Percentiles rank a stretch among this genome's conserved stretches.
Conservation (phyloP, 225 moss, liverwort and hornwort species). For the Polytrichum formosum region DNA sequence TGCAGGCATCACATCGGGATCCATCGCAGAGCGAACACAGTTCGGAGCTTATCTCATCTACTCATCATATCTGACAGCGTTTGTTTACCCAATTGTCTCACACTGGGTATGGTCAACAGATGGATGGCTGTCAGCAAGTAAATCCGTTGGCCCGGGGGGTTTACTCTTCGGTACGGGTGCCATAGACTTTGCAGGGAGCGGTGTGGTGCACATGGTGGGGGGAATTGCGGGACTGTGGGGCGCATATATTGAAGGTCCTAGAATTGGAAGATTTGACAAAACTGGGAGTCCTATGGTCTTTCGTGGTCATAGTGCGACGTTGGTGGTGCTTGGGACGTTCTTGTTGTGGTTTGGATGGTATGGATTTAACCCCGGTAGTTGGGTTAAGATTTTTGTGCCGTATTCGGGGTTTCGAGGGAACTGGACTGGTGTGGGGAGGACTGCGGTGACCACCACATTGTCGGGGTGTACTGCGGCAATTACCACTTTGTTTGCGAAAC, state of each 20-base stretch:
- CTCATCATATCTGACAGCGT: constrained; percentile 50
- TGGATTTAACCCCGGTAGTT: constrained; percentile 82
- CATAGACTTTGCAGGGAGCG: constrained; percentile 63
- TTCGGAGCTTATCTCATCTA: constrained; percentile 55
- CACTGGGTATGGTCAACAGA: constrained; percentile 59
- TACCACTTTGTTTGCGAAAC: constrained; percentile 66
- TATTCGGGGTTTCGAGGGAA: constrained; percentile 46
- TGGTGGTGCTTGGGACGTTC: constrained; percentile 75
- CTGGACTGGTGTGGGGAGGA: constrained; percentile 70
- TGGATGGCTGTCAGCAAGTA: constrained; percentile 45
- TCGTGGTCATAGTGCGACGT: constrained; percentile 67
- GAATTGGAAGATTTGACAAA: constrained; percentile 57
- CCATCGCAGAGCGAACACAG: constrained; percentile 61
- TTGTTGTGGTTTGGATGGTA: constrained; percentile 88
- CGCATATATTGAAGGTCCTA: constrained; percentile 53
- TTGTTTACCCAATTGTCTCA: constrained; percentile 60
- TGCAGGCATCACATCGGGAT: constrained; percentile 64
- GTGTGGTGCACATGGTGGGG: constrained; percentile 67
- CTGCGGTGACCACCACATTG: constrained; percentile 70
- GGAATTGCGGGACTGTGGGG: constrained; percentile 57
- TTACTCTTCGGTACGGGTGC: constrained; percentile 42
- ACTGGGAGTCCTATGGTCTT: constrained; percentile 41
- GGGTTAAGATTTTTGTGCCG: constrained; percentile 28
- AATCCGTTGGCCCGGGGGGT: constrained; percentile 8
- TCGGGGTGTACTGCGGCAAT: constrained; percentile 68